Percentiles rank a stretch among this genome's conserved stretches.
phyloP scores from a whole-genome alignment of 2,329 filamentous ascomycete species.

The Daldinia sp. region DNA sequence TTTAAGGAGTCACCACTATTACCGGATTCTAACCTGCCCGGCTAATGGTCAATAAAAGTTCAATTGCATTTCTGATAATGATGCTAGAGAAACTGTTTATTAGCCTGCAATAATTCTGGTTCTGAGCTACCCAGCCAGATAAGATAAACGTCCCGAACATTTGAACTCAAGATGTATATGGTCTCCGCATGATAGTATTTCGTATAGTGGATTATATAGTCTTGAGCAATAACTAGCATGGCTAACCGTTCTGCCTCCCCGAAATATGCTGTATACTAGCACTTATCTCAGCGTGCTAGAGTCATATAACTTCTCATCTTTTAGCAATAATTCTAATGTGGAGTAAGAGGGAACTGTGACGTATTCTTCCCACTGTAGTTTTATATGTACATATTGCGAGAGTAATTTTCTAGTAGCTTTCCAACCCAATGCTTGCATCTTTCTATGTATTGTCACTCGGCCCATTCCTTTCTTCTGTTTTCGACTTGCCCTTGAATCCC shows the following conservation, averaged over 20 bases:
- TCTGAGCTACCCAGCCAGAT: neutral
- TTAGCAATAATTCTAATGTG: neutral
- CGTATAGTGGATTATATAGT: neutral
- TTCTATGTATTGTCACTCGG: constrained; percentile 25
- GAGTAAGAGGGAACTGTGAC: neutral
- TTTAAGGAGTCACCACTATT: constrained; percentile 39
- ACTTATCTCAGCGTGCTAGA: neutral
- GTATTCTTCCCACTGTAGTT: constrained; percentile 11
- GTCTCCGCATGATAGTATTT: neutral
- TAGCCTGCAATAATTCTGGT: constrained; percentile 8
- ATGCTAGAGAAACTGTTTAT: constrained; percentile 8
- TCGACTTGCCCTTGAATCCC: constrained; percentile 68
- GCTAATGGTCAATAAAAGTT: constrained; percentile 44
- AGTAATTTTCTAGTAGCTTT: neutral
- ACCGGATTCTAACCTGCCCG: constrained; percentile 28
- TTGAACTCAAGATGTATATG: neutral
- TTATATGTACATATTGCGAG: constrained; percentile 12
- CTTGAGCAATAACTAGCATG: neutral
- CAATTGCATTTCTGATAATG: constrained; percentile 33
- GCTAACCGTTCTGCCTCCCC: neutral
- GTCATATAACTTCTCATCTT: constrained; percentile 5
- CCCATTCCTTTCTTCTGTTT: constrained; percentile 17
- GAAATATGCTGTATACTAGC: neutral
- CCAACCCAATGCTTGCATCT: constrained; percentile 1
- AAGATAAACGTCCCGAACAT: constrained; percentile 1